Evolutionary conservation across 768 basidiomycete species (phyloP).

Genomic region (Leccinum incarnatum): DNA sequence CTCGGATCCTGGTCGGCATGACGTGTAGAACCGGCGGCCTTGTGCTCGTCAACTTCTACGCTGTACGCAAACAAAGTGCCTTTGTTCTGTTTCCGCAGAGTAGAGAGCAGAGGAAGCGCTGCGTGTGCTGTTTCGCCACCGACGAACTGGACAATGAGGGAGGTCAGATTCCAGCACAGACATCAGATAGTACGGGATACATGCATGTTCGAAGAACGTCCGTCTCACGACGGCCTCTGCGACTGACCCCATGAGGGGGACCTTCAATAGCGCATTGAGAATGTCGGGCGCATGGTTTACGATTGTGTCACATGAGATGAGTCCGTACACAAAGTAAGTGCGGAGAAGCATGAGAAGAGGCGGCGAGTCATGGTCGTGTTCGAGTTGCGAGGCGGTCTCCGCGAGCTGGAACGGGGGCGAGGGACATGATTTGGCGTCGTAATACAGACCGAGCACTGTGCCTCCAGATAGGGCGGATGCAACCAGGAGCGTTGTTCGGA

Average conservation of each 20-base stretch:
- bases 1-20: slow-evolving; percentile 3
- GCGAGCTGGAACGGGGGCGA: slow-evolving; percentile 18
- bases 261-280: slow-evolving; percentile 47
- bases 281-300: slow-evolving; percentile 74
- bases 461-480: slow-evolving; percentile 19
- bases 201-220: slow-evolving; percentile 85
- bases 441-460: slow-evolving; percentile 19
- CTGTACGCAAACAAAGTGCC: slow-evolving; percentile 81
- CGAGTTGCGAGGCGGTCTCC: background rate
- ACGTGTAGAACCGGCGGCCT: slow-evolving; percentile 36
- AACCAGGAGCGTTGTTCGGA: slow-evolving; percentile 16
- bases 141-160: slow-evolving; percentile 59
- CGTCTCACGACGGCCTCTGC: slow-evolving; percentile 67
- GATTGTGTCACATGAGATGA: slow-evolving; percentile 72
- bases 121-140: slow-evolving; percentile 80
- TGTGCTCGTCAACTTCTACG: slow-evolving; percentile 74
- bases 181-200: slow-evolving; percentile 6
- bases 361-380: slow-evolving; percentile 12
- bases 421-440: slow-evolving; percentile 27
- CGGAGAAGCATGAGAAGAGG: slow-evolving; percentile 49
- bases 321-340: slow-evolving; percentile 77
- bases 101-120: slow-evolving; percentile 60
- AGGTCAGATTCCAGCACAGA: background rate
- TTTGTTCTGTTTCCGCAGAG: slow-evolving; percentile 63
- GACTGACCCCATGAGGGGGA: slow-evolving; percentile 55